Conservation (phyloP, 2,329 filamentous ascomycete species). For the Graphilbum fragrans region DNA sequence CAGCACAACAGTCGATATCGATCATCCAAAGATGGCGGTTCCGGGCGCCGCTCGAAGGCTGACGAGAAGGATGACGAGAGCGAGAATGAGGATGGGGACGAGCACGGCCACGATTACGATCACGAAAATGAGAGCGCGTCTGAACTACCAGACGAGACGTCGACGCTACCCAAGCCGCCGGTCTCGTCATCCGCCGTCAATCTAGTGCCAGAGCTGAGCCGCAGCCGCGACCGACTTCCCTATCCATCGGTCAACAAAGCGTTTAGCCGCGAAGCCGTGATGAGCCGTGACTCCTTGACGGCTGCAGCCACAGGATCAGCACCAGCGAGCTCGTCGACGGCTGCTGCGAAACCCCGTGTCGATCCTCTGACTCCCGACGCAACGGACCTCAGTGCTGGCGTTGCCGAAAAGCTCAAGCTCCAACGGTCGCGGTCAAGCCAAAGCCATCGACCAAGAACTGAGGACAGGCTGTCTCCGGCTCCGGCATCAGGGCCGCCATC, state of each 20-base stretch:
- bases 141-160: not conserved
- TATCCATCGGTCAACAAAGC: constrained; percentile 83
- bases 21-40: not conserved
- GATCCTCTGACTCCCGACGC: constrained; percentile 58
- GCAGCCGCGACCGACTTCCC: constrained; percentile 40
- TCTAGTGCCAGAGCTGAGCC: constrained; percentile 33
- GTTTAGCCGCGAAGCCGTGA: constrained; percentile 76
- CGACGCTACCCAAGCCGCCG: not conserved
- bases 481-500: constrained; percentile 17
- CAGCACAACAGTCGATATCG: not conserved
- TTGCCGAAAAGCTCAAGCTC: constrained; percentile 21
- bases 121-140: not conserved
- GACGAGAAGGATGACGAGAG: not conserved
- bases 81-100: not conserved
- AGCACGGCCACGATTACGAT: not conserved
- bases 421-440: constrained; percentile 25
- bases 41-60: not conserved
- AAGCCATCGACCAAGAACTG: not conserved
- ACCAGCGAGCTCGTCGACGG: constrained; percentile 9
- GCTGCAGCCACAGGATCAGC: constrained; percentile 1
- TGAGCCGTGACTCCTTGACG: constrained; percentile 43
- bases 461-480: constrained; percentile 8
- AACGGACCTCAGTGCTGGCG: constrained; percentile 49
- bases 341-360: constrained; percentile 19
- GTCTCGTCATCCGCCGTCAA: constrained; percentile 16